Evolutionary conservation across 2,329 filamentous ascomycete species (phyloP).

Genomic region (Zasmidium citrigriseum): DNA sequence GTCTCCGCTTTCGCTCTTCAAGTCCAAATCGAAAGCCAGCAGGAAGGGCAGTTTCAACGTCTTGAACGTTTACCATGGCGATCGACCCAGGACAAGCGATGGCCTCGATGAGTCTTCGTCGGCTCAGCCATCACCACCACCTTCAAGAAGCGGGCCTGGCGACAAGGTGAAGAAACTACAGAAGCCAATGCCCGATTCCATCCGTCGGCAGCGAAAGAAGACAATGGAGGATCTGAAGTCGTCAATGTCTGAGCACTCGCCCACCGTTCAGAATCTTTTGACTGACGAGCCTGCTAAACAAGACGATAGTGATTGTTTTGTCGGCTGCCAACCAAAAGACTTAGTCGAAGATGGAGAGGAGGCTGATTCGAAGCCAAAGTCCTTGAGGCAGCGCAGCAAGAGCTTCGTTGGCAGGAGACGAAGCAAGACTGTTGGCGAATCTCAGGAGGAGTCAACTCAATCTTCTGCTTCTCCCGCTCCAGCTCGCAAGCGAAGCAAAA

Average conservation of each 20-base stretch:
- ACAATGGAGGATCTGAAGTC: conserved; percentile 20
- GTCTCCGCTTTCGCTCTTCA: conserved; percentile 15
- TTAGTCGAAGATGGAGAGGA: conserved; percentile 19
- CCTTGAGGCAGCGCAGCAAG: conserved; percentile 21
- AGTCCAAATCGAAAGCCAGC: conserved; percentile 2
- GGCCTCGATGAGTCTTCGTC: neutral
- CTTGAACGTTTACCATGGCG: conserved; percentile 3
- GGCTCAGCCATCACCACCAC: neutral
- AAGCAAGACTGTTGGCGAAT: conserved; percentile 18
- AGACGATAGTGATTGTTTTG: conserved; percentile 8
- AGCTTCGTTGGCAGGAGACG: conserved; percentile 20
- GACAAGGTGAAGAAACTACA: conserved; percentile 32
- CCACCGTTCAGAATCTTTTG: neutral
- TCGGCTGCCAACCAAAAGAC: conserved; percentile 10
- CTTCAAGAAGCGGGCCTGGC: neutral
- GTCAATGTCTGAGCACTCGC: neutral
- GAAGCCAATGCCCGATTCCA: conserved; percentile 33
- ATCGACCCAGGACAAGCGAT: neutral
- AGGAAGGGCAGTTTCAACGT: conserved; percentile 7
- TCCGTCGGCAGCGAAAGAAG: conserved; percentile 23
- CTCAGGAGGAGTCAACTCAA: conserved; percentile 5
- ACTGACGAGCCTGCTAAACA: neutral
- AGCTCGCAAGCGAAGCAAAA: conserved; percentile 16
- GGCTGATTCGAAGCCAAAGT: neutral
- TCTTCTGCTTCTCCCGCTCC: conserved; percentile 2